A percentile compares a stretch with the other conserved stretches of the same genome.
Conservation (phyloP, 75 land plant species). For the Larix kaempferi region DNA sequence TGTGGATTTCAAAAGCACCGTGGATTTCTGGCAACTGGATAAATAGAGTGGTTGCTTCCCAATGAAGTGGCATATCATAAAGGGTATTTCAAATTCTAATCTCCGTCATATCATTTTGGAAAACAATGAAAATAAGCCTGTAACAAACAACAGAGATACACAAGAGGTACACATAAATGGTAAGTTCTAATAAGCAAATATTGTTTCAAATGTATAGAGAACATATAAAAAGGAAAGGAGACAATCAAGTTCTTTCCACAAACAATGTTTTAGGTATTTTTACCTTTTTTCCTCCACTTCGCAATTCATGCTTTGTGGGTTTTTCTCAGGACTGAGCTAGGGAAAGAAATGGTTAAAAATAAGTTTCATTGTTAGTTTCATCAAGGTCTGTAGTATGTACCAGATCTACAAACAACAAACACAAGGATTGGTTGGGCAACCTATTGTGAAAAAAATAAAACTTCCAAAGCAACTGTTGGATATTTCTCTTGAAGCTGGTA, state of each 20-base stretch:
- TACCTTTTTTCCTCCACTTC: not conserved
- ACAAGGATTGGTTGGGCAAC: constrained; percentile 52
- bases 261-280: constrained; percentile 1
- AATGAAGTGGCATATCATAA: too few species aligned
- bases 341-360: not conserved
- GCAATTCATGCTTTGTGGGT: not conserved
- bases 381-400: not conserved
- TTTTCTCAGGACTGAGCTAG: not conserved
- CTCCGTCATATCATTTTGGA: too few species aligned
- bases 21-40: too few species aligned
- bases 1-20: too few species aligned
- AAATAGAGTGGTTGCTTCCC: too few species aligned
- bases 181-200: not conserved
- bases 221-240: constrained; percentile 10
- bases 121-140: too few species aligned
- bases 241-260: constrained; percentile 13
- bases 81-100: too few species aligned
- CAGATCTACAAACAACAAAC: constrained; percentile 9
- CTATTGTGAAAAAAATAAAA: constrained; percentile 53
- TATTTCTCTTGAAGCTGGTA: constrained; percentile 34
- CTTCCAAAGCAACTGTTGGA: constrained; percentile 56
- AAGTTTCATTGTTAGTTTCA: not conserved
- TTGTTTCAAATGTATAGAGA: constrained; percentile 7
- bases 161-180: too few species aligned
- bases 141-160: too few species aligned